phyloP scores from a whole-genome alignment of 768 basidiomycete genomes.

The Rhizopogon sp. region DNA sequence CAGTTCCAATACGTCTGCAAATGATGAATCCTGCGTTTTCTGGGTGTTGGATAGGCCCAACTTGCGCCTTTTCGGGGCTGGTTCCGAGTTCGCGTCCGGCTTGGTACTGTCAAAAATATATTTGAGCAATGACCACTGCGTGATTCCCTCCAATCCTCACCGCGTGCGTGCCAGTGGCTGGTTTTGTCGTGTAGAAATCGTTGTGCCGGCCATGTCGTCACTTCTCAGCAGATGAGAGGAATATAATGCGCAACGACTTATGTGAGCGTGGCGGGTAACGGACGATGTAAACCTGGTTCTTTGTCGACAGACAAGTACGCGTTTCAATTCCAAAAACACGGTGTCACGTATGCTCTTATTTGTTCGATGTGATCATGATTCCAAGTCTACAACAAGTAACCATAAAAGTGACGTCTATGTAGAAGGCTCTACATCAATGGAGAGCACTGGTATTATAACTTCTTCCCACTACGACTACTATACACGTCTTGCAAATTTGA shows the following conservation, averaged over 20 bases:
- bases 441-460: too few species aligned
- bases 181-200: constrained; percentile 9
- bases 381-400: not conserved
- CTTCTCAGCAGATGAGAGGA: too few species aligned
- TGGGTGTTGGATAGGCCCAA: constrained; percentile 32
- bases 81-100: constrained; percentile 23
- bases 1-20: constrained; percentile 59
- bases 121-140: not conserved
- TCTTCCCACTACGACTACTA: not conserved
- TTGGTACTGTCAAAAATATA: constrained; percentile 17
- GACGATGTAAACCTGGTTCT: not conserved
- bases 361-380: constrained; percentile 5
- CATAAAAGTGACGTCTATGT: not conserved
- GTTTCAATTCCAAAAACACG: constrained; percentile 2
- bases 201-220: not conserved
- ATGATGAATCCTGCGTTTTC: constrained; percentile 35
- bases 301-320: not conserved
- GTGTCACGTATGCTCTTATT: constrained; percentile 26
- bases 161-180: constrained; percentile 9
- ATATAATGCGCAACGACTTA: not conserved
- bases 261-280: not conserved
- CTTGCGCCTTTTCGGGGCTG: constrained; percentile 53
- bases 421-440: too few species aligned
- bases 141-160: constrained; percentile 6
- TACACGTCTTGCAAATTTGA: too few species aligned